Percentiles rank a stretch among this genome's conserved stretches.
These are phyloP conservation scores for Kwoniella shivajii DNA, from an alignment of 1,284 basidiomycete genomes.

Conservation along the genomic window DNA sequence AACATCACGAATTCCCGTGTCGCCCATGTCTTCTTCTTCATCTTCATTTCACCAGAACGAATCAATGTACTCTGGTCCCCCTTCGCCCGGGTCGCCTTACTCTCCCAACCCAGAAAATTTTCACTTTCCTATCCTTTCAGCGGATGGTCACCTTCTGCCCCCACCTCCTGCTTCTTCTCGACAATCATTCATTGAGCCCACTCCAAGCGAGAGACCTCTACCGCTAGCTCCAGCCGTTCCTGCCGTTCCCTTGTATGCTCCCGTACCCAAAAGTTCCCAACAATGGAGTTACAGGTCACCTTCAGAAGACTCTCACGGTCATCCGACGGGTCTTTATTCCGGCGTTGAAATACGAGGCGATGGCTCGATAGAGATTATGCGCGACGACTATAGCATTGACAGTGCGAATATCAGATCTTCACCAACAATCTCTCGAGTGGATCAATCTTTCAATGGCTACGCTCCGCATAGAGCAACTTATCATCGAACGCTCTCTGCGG, in stretches of 20 bases:
- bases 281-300: conserved; percentile 20
- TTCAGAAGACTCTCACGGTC: conserved; percentile 12
- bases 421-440: conserved; percentile 12
- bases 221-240: conserved; percentile 16
- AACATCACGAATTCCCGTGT: conserved; percentile 1
- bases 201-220: conserved; percentile 18
- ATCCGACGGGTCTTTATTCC: conserved; percentile 18
- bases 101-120: conserved; percentile 34
- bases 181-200: conserved; percentile 14
- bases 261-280: conserved; percentile 17
- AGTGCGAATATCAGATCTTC: conserved; percentile 9
- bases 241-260: conserved; percentile 11
- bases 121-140: conserved; percentile 43
- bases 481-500: conserved; percentile 30
- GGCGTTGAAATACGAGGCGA: conserved; percentile 15
- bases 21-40: conserved; percentile 7
- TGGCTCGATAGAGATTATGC: conserved; percentile 21
- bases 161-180: conserved; percentile 31
- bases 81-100: conserved; percentile 17
- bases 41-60: too few species aligned
- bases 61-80: conserved; percentile 7
- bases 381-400: conserved; percentile 15
- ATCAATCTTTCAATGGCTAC: conserved; percentile 4
- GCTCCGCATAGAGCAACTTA: conserved; percentile 28
- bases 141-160: conserved; percentile 39